Base-by-base conservation (phyloP, 495 filamentous ascomycete genomes). In the Xylaria castorea region DNA sequence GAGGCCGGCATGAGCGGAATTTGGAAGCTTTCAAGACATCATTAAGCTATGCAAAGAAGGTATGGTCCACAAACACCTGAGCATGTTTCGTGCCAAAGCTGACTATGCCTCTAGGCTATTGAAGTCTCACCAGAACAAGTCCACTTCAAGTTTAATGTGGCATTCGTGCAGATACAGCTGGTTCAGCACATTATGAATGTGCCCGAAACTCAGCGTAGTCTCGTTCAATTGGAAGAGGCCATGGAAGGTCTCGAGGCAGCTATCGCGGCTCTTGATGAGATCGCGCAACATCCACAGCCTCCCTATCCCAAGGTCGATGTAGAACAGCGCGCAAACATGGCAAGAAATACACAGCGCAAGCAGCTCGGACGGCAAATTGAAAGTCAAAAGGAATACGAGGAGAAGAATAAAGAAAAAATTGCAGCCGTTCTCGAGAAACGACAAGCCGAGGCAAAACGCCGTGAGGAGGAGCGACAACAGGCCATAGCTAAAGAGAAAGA, bases 281-380 rank as follows among this genome's bases (percentile, higher is more conserved):
- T 98, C 71, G 94, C 96, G 2, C 87, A 91, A 65, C 86, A 90
- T 34, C 93, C 94, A 60, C 91, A 94, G 70, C 93, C 96, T 9
- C 97, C 97, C 0, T 99, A 97, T 83, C 95, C 95, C 0, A 90
- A 92, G 70, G 86, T 90, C 46, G 93, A 97, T 73, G 88, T 99
- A 68, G 95, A 98, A 77, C 93, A 95, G 80, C 93, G 97, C 66
- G 95, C 96, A 40, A 95, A 93, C 85, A 98, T 99, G 97, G 94
- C 93, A 70, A 88, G 91, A 34, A 96, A 97, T 77, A 98, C 97
- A 1, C 94, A 97, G 81, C 91, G 93, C 72, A 92, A 91, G 73
- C 95, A 99, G 81, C 87, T 98, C 8, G 94, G 94, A 73, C 91
- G 94, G 60, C 91, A 93, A 0, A 87, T 95, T 38, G 91, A 94